These are phyloP conservation scores for Annona cherimola DNA, from an alignment of 164 flowering plant species.

Conservation along the genomic window DNA sequence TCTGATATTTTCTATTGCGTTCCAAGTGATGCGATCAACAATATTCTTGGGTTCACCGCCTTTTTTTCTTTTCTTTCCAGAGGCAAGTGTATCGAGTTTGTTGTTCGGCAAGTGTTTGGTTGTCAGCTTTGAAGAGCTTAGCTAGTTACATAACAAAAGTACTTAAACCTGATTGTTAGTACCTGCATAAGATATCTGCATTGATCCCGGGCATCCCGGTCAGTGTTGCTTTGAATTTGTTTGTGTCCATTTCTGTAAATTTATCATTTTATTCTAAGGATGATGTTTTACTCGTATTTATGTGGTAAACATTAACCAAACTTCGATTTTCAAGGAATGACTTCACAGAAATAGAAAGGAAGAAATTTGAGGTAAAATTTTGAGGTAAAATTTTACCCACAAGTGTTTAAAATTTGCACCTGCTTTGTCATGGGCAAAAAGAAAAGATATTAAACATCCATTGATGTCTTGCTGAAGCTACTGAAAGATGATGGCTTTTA, in stretches of 20 bases:
- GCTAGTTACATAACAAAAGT: not conserved
- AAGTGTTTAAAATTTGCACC: not conserved
- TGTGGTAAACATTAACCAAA: slow-evolving; percentile 72
- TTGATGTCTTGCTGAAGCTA: slow-evolving; percentile 45
- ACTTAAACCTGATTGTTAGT: no score
- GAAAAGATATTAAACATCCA: not conserved
- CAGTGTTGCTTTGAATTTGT: not conserved
- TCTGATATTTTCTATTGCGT: not conserved
- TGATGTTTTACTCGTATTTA: slow-evolving; percentile 7
- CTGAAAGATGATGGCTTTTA: slow-evolving; percentile 81
- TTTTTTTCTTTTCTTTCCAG: no score
- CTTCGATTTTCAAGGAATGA: slow-evolving; percentile 73
- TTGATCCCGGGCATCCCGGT: no score
- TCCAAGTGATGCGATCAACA: not conserved
- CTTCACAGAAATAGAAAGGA: slow-evolving; percentile 55
- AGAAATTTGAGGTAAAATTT: slow-evolving; percentile 63
- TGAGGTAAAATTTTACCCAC: not conserved
- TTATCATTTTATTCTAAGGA: not conserved
- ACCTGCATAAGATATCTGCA: no score
- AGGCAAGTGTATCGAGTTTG: not conserved
- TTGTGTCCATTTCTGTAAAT: not conserved
- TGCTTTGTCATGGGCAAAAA: not conserved
- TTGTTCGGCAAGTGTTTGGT: not conserved
- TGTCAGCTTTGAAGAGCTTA: not conserved
- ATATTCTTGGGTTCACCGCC: not conserved